Percentiles rank a stretch among this genome's conserved stretches.
Conservation (phyloP, 139 green algal species). For the Chlorokybus atmophyticus region DNA sequence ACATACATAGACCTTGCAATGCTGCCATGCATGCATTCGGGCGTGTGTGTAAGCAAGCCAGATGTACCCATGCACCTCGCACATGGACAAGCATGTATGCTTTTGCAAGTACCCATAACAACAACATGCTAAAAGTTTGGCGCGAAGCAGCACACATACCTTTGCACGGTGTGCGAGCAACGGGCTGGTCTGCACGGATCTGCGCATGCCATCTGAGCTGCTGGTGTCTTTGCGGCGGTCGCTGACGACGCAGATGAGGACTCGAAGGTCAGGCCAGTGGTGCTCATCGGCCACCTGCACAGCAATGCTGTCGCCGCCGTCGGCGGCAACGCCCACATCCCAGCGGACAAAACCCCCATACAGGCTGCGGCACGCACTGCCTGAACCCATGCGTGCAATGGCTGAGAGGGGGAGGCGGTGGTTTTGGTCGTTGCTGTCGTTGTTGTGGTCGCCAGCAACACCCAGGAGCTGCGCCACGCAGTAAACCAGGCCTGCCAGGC, state of each 20-base stretch:
- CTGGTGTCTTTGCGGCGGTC: conserved; percentile 31
- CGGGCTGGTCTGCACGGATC: conserved; percentile 16
- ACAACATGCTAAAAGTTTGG: not conserved
- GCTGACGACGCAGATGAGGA: conserved; percentile 27
- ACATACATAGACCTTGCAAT: too few relatives aligned
- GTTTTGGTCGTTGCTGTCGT: too few relatives aligned
- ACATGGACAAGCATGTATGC: too few relatives aligned
- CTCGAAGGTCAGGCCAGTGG: conserved; percentile 29
- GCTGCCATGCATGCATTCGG: too few relatives aligned
- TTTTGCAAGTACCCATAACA: too few relatives aligned
- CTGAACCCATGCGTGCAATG: conserved; percentile 20
- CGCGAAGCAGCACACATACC: conserved; percentile 1
- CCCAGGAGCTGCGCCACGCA: too few relatives aligned
- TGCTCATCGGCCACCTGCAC: conserved; percentile 16
- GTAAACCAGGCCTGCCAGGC: conserved; percentile 27
- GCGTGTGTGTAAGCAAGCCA: too few relatives aligned
- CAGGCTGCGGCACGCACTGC: conserved; percentile 26
- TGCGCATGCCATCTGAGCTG: conserved; percentile 29
- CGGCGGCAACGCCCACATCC: conserved; percentile 23
- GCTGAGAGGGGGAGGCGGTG: not conserved
- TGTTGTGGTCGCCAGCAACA: too few relatives aligned
- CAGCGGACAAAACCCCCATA: conserved; percentile 32
- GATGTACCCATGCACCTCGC: too few relatives aligned
- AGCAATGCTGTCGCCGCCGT: conserved; percentile 28
- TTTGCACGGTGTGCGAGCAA: conserved; percentile 20